Evolutionary conservation across 768 basidiomycete species (phyloP).

Genomic region (Mycena maculata): DNA sequence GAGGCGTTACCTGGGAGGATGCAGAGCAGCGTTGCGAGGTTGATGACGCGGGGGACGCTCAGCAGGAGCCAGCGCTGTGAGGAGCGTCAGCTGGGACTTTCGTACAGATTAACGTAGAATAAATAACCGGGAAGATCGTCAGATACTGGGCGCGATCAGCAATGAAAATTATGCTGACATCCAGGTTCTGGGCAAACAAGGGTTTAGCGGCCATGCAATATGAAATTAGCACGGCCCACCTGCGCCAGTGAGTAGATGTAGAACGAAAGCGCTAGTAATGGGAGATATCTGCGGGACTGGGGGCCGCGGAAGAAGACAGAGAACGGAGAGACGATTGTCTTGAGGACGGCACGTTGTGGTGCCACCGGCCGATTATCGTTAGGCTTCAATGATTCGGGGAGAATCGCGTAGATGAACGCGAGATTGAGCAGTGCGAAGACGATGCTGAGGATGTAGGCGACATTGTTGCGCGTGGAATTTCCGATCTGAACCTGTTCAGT

Average conservation of each 20-base stretch:
- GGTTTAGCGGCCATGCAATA: not conserved
- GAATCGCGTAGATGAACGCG: slow-evolving; percentile 9
- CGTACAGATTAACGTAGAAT: no score
- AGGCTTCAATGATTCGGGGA: slow-evolving; percentile 11
- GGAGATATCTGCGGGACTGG: slow-evolving; percentile 2
- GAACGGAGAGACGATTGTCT: slow-evolving; percentile 11
- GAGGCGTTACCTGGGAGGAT: slow-evolving; percentile 15
- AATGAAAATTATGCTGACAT: not conserved
- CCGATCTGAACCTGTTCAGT: not conserved
- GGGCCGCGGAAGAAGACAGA: slow-evolving; percentile 13
- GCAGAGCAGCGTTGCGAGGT: slow-evolving; percentile 14
- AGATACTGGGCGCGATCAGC: not conserved
- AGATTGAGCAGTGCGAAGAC: slow-evolving; percentile 5
- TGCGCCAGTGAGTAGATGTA: slow-evolving; percentile 17
- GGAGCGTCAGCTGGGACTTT: not conserved
- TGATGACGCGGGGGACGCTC: slow-evolving; percentile 2
- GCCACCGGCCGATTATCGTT: not conserved
- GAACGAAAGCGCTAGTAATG: slow-evolving; percentile 7
- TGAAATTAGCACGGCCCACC: not conserved
- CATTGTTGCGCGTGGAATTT: not conserved
- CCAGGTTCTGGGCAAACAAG: not conserved
- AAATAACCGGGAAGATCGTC: not conserved
- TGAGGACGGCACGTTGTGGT: slow-evolving; percentile 2
- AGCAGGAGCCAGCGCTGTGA: slow-evolving; percentile 15
- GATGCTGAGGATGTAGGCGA: slow-evolving; percentile 8